Conservation (phyloP, 495 filamentous ascomycete genomes). For the Sabuloglossum arenarium region DNA sequence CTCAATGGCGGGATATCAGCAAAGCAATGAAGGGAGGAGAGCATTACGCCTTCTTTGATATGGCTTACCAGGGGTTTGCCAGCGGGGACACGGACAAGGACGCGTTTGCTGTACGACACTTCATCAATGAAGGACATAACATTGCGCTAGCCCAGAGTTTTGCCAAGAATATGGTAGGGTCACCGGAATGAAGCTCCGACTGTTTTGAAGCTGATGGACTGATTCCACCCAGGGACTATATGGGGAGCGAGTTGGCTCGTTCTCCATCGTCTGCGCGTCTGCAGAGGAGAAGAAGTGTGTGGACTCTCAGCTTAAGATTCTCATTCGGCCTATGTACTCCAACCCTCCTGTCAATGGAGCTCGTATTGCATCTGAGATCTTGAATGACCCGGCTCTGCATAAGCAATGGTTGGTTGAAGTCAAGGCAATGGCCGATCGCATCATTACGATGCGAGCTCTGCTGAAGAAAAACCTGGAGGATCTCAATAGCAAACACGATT, state of each 20-base stretch:
- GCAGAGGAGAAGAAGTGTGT: conserved; percentile 88
- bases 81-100: conserved; percentile 80
- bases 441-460: conserved; percentile 90
- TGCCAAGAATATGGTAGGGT: conserved; percentile 91
- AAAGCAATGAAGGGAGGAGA: conserved; percentile 70
- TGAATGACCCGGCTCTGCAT: conserved; percentile 73
- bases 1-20: conserved; percentile 88
- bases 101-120: conserved; percentile 81
- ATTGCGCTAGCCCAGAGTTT: conserved; percentile 84
- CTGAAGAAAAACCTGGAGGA: conserved; percentile 87
- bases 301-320: conserved; percentile 95
- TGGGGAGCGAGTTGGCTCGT: conserved; percentile 93
- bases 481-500: conserved; percentile 86
- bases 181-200: background rate
- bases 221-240: conserved; percentile 51
- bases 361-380: conserved; percentile 78
- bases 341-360: conserved; percentile 95
- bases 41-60: conserved; percentile 96
- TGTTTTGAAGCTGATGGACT: background rate
- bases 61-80: conserved; percentile 98
- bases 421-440: conserved; percentile 96
- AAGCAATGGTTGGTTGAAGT: conserved; percentile 91
- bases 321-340: conserved; percentile 92
- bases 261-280: conserved; percentile 71
- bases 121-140: conserved; percentile 79